Evolutionary conservation across 768 basidiomycete species (phyloP).

Genomic region (Leucocoprinus leucothites): DNA sequence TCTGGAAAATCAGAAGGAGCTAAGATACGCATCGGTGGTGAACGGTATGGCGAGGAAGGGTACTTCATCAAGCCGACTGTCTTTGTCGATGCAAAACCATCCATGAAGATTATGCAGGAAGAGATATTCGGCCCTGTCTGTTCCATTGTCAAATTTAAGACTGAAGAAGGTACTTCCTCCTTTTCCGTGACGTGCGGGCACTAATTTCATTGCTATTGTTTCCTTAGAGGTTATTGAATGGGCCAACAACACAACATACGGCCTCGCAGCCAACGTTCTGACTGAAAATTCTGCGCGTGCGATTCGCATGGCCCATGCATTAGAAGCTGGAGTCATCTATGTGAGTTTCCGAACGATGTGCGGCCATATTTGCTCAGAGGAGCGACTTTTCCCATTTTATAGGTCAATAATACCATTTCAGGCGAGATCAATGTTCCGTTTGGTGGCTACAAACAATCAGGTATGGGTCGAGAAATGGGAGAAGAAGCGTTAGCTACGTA

Average conservation of each 20-base stretch:
- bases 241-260: conserved; percentile 80
- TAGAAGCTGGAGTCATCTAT: conserved; percentile 69
- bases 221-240: conserved; percentile 41
- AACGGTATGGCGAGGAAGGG: conserved; percentile 42
- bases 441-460: conserved; percentile 73
- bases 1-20: conserved; percentile 74
- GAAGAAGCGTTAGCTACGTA: conserved; percentile 43
- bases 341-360: conserved; percentile 23
- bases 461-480: conserved; percentile 67
- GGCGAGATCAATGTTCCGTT: conserved; percentile 55
- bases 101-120: conserved; percentile 74
- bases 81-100: conserved; percentile 59
- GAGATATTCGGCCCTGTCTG: conserved; percentile 84
- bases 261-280: conserved; percentile 78
- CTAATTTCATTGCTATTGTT: too few species aligned
- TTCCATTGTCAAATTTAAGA: conserved; percentile 73
- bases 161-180: conserved; percentile 35
- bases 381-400: too few species aligned
- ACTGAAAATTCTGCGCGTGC: conserved; percentile 66
- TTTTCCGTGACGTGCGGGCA: neutral
- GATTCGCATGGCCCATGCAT: conserved; percentile 55
- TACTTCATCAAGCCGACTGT: conserved; percentile 78
- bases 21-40: conserved; percentile 61
- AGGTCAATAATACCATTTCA: conserved; percentile 42
- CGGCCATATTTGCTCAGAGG: neutral